Evolutionary conservation across 2,329 filamentous ascomycete species (phyloP).

Genomic region (Didymellaceae sp.): DNA sequence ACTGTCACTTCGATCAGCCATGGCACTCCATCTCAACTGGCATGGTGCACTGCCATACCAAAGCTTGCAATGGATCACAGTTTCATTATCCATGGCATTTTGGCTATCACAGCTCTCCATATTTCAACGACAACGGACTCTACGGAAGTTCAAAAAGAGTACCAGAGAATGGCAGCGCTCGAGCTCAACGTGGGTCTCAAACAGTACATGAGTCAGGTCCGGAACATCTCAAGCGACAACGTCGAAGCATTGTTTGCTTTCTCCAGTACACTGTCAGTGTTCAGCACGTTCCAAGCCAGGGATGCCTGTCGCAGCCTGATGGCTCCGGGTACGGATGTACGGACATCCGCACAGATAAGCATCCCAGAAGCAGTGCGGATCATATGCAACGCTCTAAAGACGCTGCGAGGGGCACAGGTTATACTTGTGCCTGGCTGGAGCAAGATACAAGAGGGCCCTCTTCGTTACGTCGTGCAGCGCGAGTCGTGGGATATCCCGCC

Average conservation of each 20-base stretch:
- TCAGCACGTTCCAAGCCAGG: slow-evolving; percentile 21
- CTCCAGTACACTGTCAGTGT: slow-evolving; percentile 25
- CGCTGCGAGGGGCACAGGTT: slow-evolving; percentile 30
- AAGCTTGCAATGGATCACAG: slow-evolving; percentile 45
- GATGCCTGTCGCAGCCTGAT: slow-evolving; percentile 13
- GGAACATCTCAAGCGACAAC: slow-evolving; percentile 47
- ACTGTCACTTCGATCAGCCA: slow-evolving; percentile 31
- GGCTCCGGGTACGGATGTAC: too few relatives aligned
- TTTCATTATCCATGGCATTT: slow-evolving; percentile 52
- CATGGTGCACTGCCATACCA: slow-evolving; percentile 36
- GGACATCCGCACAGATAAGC: background rate
- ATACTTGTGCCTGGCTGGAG: slow-evolving; percentile 36
- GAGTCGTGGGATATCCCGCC: slow-evolving; percentile 35
- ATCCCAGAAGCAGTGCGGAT: background rate
- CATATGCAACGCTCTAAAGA: slow-evolving; percentile 17
- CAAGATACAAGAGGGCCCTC: slow-evolving; percentile 23
- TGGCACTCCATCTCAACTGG: slow-evolving; percentile 15
- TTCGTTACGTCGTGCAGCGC: slow-evolving; percentile 27
- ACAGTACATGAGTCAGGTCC: slow-evolving; percentile 28
- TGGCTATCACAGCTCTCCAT: slow-evolving; percentile 54
- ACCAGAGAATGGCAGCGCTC: slow-evolving; percentile 28
- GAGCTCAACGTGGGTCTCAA: slow-evolving; percentile 35
- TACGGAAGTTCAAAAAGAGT: slow-evolving; percentile 18
- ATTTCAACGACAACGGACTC: slow-evolving; percentile 41
- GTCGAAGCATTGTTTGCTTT: slow-evolving; percentile 49